These are phyloP conservation scores for Sphagnurus paluster DNA, from an alignment of 1,284 basidiomycete genomes.

Conservation along the genomic window DNA sequence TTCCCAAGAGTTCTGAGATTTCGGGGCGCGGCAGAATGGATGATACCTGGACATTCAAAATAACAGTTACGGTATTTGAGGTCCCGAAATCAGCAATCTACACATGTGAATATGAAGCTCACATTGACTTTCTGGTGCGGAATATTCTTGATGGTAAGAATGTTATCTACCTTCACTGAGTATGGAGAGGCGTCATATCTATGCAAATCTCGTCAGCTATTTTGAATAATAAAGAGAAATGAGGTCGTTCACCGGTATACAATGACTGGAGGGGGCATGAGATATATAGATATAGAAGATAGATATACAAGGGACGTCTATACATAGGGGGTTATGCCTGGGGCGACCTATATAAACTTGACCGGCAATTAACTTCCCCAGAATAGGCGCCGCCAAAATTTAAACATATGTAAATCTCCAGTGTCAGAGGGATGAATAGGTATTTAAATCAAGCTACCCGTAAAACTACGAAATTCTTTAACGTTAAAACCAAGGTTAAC, in stretches of 20 bases:
- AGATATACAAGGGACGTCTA: neutral
- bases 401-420: neutral
- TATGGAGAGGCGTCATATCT: conserved; percentile 57
- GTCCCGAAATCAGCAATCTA: neutral
- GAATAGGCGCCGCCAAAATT: too few relatives aligned
- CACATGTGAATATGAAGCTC: too few relatives aligned
- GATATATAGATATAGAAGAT: conserved; percentile 1
- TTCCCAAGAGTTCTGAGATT: conserved; percentile 48
- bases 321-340: neutral
- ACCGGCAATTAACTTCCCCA: conserved; percentile 9
- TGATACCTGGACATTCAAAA: conserved; percentile 37
- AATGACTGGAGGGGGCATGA: conserved; percentile 31
- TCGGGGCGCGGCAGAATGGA: conserved; percentile 53
- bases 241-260: conserved; percentile 39
- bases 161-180: conserved; percentile 51
- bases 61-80: neutral
- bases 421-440: neutral
- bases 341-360: neutral
- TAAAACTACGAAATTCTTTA: too few relatives aligned
- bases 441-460: neutral
- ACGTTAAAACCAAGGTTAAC: too few relatives aligned
- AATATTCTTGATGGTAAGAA: conserved; percentile 49
- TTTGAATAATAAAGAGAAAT: neutral
- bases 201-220: neutral
- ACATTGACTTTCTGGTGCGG: conserved; percentile 50